Base-by-base conservation (phyloP, 2,329 filamentous ascomycete species). In the Hortaea werneckii region DNA sequence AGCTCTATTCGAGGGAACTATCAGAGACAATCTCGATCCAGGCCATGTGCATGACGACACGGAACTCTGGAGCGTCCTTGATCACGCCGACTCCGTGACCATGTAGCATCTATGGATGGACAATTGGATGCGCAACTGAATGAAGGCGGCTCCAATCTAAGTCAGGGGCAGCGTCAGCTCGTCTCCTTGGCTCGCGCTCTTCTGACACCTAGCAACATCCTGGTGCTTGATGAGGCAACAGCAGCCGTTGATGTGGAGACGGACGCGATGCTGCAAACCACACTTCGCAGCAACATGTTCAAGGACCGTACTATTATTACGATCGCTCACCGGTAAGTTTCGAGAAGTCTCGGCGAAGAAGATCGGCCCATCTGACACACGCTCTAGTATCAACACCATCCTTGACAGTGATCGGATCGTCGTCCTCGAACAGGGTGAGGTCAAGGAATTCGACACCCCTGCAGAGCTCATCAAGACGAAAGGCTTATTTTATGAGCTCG, bases 351-450 rank as follows among this genome's bases (percentile, higher is more conserved):
- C 8, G n/a, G 9, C 8, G 8, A 35, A 35, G 32, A 40, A 10
- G 37, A 11, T 12, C 10, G 37, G 10, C 9, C n/a, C 9, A 3
- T 35, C 32, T 35, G 32, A 35, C 32, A 9, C n/a, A 20, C 32
- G n/a, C 27, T 92, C 98, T 71, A 83, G 92, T 45, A 94, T 98
- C 71, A 96, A 96, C 70, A 98, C 92, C 8, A 96, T 98, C 58
- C 76, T 98, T 10, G 80, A 83, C 59, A 80, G 77, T 50, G 90
- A 98, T 69, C 80, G 89, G 42, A 92, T 98, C 51, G 82, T 98
- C 32, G 92, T 98, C 42, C 78, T 98, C 5, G 88, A 96, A 62
- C 84, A 85, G 66, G 92, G 92, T 38, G 79, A 81, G 58, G 89
- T 98, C 37, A 84, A 82, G 42, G 92, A 98, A 66, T 98, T 95